Base-by-base conservation (phyloP, 257 asterid genomes). In the Nicotiana paniculata region DNA sequence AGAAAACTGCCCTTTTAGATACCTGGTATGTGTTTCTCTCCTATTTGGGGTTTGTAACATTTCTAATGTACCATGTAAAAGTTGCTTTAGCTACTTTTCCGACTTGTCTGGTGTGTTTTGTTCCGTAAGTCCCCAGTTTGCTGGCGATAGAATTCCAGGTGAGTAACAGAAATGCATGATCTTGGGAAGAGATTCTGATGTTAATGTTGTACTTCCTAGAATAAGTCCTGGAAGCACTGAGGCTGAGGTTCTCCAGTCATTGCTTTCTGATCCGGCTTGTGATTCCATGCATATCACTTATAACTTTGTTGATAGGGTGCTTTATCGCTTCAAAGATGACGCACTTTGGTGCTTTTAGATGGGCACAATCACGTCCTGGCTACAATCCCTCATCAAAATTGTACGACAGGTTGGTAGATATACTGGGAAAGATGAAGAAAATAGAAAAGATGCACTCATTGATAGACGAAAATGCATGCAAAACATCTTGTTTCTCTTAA, bases 321-420 rank as follows among this genome's bases (percentile, higher is more conserved):
- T 96, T 68, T 83, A 86, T 80, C 91, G 95, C 33, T 96, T 96
- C 83, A 93, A 90, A 83, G 97, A 95, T 86, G 97, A 95, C 80
- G 93, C 98, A 15, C 77, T 96, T 21, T 88, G 97, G 97, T 53
- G 90, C 91, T 64, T 89, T 94, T 16, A 88, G 93, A 81, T 96
- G 98, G 99, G 95, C 81, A 12, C 90, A 92, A 81, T 80, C 94
- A 43, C 88, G 70, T 77, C 74, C 90, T 0, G 89, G 67, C 64
- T 90, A 89, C 66, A 89, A 83, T 75, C 95, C 97, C 58, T 74
- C 84, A 17, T 91, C 93, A 0, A 90, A 88, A 58, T 77, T 85
- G 77, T 94, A 91, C 58, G 97, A 92, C 83, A 89, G 87, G 83
- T 83, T 95, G 90, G 92, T 93, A 84, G 98, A 93, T 86, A 89